phyloP scores from a whole-genome alignment of 768 basidiomycete species.

The Macrolepiota albuminosa region DNA sequence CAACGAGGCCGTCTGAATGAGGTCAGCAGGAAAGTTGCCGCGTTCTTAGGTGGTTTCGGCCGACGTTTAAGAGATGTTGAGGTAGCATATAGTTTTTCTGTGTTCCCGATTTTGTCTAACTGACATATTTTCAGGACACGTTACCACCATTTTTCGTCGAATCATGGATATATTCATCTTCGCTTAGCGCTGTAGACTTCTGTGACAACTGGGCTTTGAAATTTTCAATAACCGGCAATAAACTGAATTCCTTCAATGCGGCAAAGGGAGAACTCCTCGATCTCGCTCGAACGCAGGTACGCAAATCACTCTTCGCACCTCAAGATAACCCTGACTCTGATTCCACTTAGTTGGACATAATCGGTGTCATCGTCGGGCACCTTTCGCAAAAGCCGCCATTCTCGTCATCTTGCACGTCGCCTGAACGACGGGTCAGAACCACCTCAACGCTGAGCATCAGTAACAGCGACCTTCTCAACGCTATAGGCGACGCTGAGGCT shows the following conservation, averaged over 20 bases:
- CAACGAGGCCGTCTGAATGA: conserved; percentile 65
- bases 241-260: conserved; percentile 55
- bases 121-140: conserved; percentile 17
- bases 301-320: conserved; percentile 10
- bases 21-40: conserved; percentile 61
- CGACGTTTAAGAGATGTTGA: conserved; percentile 69
- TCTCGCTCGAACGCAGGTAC: conserved; percentile 82
- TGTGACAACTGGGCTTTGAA: conserved; percentile 68
- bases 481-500: conserved; percentile 45
- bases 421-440: conserved; percentile 17
- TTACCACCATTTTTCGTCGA: conserved; percentile 76
- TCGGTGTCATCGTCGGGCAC: conserved; percentile 72
- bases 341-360: conserved; percentile 67
- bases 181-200: conserved; percentile 76
- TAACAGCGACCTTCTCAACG: conserved; percentile 54
- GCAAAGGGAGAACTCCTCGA: conserved; percentile 87
- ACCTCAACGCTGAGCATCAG: conserved; percentile 39
- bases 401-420: conserved; percentile 15
- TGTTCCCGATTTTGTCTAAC: neutral
- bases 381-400: conserved; percentile 56
- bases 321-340: neutral
- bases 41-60: conserved; percentile 77
- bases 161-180: conserved; percentile 91
- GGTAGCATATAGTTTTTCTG: conserved; percentile 47
- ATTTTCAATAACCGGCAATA: conserved; percentile 41